Base-by-base conservation (phyloP, 257 asterid species). In the Nicotiana noctiflora region DNA sequence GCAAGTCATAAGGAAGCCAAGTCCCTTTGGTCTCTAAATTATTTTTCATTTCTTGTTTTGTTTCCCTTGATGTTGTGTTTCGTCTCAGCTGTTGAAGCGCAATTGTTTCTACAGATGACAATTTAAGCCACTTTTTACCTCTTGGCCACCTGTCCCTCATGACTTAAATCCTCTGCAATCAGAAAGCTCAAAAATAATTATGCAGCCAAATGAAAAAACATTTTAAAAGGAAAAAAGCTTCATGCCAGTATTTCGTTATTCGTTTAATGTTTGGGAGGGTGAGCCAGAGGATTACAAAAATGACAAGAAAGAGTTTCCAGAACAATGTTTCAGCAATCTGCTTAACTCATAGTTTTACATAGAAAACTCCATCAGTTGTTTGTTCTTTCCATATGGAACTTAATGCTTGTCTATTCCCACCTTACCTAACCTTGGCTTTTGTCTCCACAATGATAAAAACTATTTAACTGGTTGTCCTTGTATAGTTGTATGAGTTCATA, bases 1-100 rank as follows among this genome's bases (percentile, higher is more conserved):
- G 87, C 63, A 88, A 76, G 86, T 88, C 88, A 76, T 81, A 14
- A 10, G 89, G 84, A 51, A 86, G 70, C 82, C 62, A 25, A 23
- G 37, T 62, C 6, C 59, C 51, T 11, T 44, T 66, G 61, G 72
- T 79, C 32, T 62, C 82, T 62, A 79, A 62, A 44, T 13, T 49
- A 25, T 56, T 55, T n/a, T 60, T 19, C 82, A 62, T 31, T 51
- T 46, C 82, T 59, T 52, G 49, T 25, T 79, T 9, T 52, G 70
- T 79, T 62, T 79, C 82, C 37, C 78, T 72, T 72, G 60, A 21
- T 14, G 40, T 46, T 21, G 78, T 23, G 13, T 37, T 46, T 7
- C 11, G 37, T 44, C 4, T 46, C 78, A 14, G 61, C 61, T 46
- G 78, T 72, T 46, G 61, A 46, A 14, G 78, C 8, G 60, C 0